Base-by-base conservation (phyloP, 345 rosid species). In the Odontarrhena argentea region DNA sequence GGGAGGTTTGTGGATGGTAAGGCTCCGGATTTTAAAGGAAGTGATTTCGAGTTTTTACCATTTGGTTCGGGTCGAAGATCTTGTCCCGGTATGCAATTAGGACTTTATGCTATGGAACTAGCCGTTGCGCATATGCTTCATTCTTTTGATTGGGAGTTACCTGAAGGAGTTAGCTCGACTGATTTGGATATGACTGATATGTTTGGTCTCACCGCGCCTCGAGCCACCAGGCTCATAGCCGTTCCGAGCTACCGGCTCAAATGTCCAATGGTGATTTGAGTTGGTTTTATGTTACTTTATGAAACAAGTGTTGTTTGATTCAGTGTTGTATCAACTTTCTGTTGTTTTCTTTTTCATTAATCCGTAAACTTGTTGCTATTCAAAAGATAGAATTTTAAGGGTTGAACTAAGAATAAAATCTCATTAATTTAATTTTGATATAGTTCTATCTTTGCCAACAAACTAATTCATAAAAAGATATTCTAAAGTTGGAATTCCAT, bases 21-120 rank as follows among this genome's bases (percentile, higher is more conserved):
- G 1, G 84, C 82, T 9, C 87, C 89, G 0, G 89, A 86, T 54
- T 88, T 81, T 25, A 81, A 78, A 54, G 91, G 96, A 2, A 74
- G 46, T 26, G 60, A 83, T 41, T 89, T 89, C 9, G 88, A 89
- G 73, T 89, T 71, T 30, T 78, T 89, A 7, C 93, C 91, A 1
- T 86, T 89, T 48, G 93, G 96, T 55, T 89, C 93, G 58, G 93
- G 93, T 68, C 81, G 96, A 47, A 78, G 91, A 63, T 86, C 96
- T 0, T 89, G 96, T 53, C 96, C 93, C 1, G 96, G 93, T 6
- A 88, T 86, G 95, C 86, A 84, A 61, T 82, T 88, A 3, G 95
- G 95, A 55, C 77, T 88, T 55, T 88, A 88, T 36, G 81, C 83
- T 2, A 72, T 88, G 65, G 93, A 89, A 51, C 74, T 85, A 12